phyloP scores from a whole-genome alignment of 2,329 filamentous ascomycete genomes.

The Talaromyces albobiverticillius region DNA sequence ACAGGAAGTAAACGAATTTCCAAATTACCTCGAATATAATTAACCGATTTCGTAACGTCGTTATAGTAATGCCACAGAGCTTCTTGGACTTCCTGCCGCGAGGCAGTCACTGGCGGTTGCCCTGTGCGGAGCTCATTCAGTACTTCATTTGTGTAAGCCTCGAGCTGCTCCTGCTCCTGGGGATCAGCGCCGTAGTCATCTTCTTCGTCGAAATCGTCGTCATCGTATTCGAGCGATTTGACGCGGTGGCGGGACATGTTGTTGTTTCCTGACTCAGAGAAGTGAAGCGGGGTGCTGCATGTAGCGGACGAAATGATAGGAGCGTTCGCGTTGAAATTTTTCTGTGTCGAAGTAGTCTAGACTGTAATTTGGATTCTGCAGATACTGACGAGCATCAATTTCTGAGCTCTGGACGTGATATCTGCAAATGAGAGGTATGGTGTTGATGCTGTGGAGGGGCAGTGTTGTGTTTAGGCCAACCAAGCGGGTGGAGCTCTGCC shows the following conservation, averaged over 20 bases:
- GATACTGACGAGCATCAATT: too few species aligned
- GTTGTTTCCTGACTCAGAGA: not conserved
- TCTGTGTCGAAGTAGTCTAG: too few species aligned
- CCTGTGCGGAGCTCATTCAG: constrained; percentile 62
- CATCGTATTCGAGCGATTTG: constrained; percentile 43
- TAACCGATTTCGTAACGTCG: constrained; percentile 80
- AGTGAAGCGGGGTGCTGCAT: constrained; percentile 1
- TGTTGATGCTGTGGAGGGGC: too few species aligned
- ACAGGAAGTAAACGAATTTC: too few species aligned
- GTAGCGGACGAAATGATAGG: not conserved
- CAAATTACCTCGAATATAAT: constrained; percentile 66
- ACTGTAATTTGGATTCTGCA: too few species aligned
- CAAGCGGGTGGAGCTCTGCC: too few species aligned
- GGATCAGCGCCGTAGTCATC: constrained; percentile 42
- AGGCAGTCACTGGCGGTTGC: constrained; percentile 54
- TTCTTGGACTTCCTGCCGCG: constrained; percentile 76
- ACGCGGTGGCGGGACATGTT: constrained; percentile 46
- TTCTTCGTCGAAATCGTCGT: constrained; percentile 33
- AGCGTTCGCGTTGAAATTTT: not conserved
- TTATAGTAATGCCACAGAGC: constrained; percentile 95
- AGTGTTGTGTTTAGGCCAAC: too few species aligned
- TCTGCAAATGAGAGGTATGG: too few species aligned
- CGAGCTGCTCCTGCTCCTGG: constrained; percentile 56
- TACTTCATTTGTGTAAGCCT: constrained; percentile 64
- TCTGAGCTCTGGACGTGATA: too few species aligned